Evolutionary conservation across 345 rosid genomes (phyloP).

Genomic region (Lepidium didymum): DNA sequence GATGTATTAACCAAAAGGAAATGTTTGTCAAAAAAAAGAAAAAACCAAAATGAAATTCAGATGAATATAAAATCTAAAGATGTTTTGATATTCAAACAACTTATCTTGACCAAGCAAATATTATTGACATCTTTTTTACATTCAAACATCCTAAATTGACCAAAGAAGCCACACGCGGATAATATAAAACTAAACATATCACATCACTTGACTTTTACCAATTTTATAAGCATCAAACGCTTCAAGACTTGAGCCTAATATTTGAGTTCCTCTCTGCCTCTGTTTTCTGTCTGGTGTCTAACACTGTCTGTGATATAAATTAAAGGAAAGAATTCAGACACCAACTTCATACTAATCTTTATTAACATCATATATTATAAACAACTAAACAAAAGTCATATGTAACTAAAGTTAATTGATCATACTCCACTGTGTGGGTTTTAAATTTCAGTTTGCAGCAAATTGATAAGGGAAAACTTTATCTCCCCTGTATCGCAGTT

Average conservation of each 20-base stretch:
- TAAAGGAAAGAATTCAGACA: too few relatives aligned
- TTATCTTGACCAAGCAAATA: background rate
- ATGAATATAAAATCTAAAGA: background rate
- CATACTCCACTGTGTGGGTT: too few relatives aligned
- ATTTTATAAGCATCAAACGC: background rate
- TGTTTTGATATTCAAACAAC: background rate
- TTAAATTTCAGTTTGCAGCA: background rate
- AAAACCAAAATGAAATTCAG: too few relatives aligned
- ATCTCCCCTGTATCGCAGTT: constrained; percentile 5
- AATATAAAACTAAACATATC: background rate
- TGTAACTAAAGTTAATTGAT: too few relatives aligned
- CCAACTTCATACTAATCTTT: too few relatives aligned
- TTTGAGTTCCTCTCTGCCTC: too few relatives aligned
- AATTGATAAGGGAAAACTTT: background rate
- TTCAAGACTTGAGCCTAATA: too few relatives aligned
- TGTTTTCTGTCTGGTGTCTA: too few relatives aligned
- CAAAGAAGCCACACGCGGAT: background rate
- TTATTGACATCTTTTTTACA: background rate
- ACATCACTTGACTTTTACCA: background rate
- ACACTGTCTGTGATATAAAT: too few relatives aligned
- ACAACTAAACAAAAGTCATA: too few relatives aligned
- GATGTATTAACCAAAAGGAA: background rate
- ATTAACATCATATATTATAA: too few relatives aligned
- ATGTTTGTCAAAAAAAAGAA: too few relatives aligned
- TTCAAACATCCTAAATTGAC: background rate